Evolutionary conservation across 2,329 filamentous ascomycete species (phyloP), one percentile per base, ranked within the genome.

Genomic region (Aschersonia sp.): DNA sequence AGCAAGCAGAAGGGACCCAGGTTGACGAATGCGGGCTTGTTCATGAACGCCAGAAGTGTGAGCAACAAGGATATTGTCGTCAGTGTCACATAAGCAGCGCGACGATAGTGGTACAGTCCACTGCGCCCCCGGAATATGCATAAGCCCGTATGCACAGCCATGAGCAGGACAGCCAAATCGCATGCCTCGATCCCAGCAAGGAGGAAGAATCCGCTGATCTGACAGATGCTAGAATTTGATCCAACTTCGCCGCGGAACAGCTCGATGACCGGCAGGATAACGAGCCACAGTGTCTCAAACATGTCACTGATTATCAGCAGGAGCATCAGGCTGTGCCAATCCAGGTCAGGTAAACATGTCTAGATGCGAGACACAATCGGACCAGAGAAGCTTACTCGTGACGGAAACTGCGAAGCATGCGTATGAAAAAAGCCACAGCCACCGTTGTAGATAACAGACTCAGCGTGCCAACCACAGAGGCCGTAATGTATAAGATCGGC

Each of bases 321-420:
- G 72, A 89, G 78, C 49, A 91, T 82, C 48, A 91, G 72, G 52
- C 83, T 86, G 20, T 38, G 7, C 7, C 9, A 5, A 38, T 9
- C 7, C 32, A 30, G 9, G 7, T 4, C 20, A 5, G 4, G 40
- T 42, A 9, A 42, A 5, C 2, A 2, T 7, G 28, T 10, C 5
- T 6, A 46, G 32, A 12, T 38, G 32, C 32, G 32, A 7, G 32
- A 20, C 20, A 20, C 32, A 4, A 35, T 12, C 4, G 29, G 7
- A 20, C 3, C 9, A 43, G 41, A 6, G 12, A 9, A 31, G 65
- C 76, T 65, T 47, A 57, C 60, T 59, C 56, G 51, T 89, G 83
- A 44, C 85, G 77, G 61, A 89, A 89, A 52, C 74, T 80, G 57
- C 83, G 75, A 54, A 78, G 74, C 82, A 89, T 89, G 52, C 78